A percentile compares a stretch with the other conserved stretches of the same genome.
These are phyloP conservation scores for Globisporangium uncinulatum DNA, from an alignment of 352 stramenopile species.

Conservation along the genomic window DNA sequence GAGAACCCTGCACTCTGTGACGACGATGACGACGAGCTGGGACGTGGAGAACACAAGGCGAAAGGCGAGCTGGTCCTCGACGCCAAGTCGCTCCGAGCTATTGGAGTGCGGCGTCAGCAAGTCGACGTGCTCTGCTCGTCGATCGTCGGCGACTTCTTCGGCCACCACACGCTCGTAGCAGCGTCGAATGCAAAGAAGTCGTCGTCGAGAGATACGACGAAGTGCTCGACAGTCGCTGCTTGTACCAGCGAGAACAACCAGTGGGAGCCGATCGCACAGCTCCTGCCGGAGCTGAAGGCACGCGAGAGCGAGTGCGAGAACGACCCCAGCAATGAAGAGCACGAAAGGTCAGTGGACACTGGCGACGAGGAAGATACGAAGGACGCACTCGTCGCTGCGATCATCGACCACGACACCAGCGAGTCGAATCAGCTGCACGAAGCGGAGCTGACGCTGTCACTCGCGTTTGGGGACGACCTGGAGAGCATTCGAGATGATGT, in stretches of 20 bases:
- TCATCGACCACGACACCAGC: slow-evolving; percentile 7
- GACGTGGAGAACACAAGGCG: not conserved
- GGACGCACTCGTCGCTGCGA: slow-evolving; percentile 9
- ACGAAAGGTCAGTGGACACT: not conserved
- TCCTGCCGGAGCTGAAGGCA: not conserved
- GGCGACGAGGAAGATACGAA: not conserved
- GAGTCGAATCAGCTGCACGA: slow-evolving; percentile 12
- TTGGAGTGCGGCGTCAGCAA: slow-evolving; percentile 10
- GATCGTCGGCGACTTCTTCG: slow-evolving; percentile 36
- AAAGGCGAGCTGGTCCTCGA: not conserved
- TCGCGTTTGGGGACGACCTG: slow-evolving; percentile 6
- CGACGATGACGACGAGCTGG: not conserved
- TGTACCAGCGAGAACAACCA: slow-evolving; percentile 8
- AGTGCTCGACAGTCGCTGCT: not conserved
- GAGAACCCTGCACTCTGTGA: slow-evolving; percentile 7
- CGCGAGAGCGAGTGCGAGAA: not conserved
- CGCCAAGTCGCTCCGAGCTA: not conserved
- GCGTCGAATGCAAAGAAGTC: not conserved
- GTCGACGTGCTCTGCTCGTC: slow-evolving; percentile 40
- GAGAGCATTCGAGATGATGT: not conserved
- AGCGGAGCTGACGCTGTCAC: not conserved
- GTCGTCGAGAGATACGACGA: not conserved
- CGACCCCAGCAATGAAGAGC: not conserved
- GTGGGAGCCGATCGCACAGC: slow-evolving; percentile 1
- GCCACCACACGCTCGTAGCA: not conserved